These are phyloP conservation scores for Dactylellina leptospora DNA, from an alignment of 2,329 filamentous ascomycete genomes.

Conservation along the genomic window DNA sequence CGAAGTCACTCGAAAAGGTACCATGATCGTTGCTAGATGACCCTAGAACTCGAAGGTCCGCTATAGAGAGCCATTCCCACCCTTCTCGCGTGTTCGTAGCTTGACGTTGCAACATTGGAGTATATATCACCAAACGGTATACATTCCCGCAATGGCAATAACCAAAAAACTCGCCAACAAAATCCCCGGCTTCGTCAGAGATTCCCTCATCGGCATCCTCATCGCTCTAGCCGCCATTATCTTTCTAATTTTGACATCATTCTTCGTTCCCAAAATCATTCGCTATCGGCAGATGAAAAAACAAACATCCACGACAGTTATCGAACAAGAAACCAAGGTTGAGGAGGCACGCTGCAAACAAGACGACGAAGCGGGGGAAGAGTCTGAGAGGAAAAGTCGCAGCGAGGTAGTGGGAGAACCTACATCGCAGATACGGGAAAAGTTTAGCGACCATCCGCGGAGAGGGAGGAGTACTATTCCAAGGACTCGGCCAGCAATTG, in stretches of 20 bases:
- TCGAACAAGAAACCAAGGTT: not conserved
- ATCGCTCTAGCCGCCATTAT: conserved; percentile 25
- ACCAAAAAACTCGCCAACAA: not conserved
- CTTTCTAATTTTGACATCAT: conserved; percentile 3
- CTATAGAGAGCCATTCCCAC: not conserved
- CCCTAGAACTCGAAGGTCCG: not conserved
- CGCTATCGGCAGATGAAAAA: not conserved
- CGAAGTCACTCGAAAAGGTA: not conserved
- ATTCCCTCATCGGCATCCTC: conserved; percentile 22
- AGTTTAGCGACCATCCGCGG: not conserved
- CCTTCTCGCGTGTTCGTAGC: not conserved
- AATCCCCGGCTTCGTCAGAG: conserved; percentile 22
- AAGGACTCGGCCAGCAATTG: not conserved
- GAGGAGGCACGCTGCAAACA: not conserved
- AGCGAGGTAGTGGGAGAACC: not conserved
- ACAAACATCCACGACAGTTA: not conserved
- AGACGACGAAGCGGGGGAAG: not conserved
- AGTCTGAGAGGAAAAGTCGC: not conserved
- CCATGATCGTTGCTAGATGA: not conserved
- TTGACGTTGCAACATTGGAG: not conserved
- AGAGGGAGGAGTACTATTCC: conserved; percentile 13
- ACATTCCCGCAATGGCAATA: not conserved
- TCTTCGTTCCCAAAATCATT: conserved; percentile 29
- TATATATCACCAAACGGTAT: not conserved
- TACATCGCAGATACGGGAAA: not conserved